Base-by-base conservation (phyloP, 1,139 yeast genomes). In the Diutina catenulata region DNA sequence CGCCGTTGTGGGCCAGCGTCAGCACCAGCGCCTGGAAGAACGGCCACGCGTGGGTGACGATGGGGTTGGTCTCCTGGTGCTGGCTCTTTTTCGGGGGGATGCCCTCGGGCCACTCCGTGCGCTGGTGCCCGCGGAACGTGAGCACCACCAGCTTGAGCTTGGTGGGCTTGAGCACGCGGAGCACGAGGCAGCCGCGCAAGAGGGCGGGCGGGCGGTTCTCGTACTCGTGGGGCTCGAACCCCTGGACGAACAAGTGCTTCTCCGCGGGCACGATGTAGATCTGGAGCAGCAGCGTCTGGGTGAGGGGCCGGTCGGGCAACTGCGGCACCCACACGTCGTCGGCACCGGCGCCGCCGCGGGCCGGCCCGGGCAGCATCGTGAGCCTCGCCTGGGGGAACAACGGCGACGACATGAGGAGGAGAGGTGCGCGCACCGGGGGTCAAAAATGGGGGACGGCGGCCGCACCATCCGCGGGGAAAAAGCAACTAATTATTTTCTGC, bases 21-120 rank as follows among this genome's bases (percentile, higher is more conserved):
- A 49, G 53, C 49, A 53, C 57, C n/a, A 58, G 57, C 45, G 44
- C 40, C 45, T 74, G 72, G 62, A 77, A 91, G 54, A 91, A 87
- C 1, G 95, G 94, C 98, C 98, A 91, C 4, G 84, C 77, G 52
- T 91, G 97, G 40, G 74, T 71, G 26, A 84, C 69, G 11, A 88
- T 55, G 42, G 75, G 82, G 44, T 71, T 74, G 20, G 69, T 55
- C 50, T 91, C 98, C 22, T 57, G 55, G 43, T 74, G 77, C 19
- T 75, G 80, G 20, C 65, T 64, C 49, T 76, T 76, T 52, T 82
- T 84, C 0, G 97, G 96, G 0, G 98, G 98, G 21, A 88, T 87
- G 1, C 96, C 98, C 51, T 93, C 98, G 3, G 97, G 98, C 97
- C 98, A 91, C 46, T 91, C 96, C 0, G 98, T 91, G 45, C 83